Evolutionary conservation across 169 alveolate genomes (phyloP), one percentile per base, ranked within the genome.

Genomic region (Theileria equi): DNA sequence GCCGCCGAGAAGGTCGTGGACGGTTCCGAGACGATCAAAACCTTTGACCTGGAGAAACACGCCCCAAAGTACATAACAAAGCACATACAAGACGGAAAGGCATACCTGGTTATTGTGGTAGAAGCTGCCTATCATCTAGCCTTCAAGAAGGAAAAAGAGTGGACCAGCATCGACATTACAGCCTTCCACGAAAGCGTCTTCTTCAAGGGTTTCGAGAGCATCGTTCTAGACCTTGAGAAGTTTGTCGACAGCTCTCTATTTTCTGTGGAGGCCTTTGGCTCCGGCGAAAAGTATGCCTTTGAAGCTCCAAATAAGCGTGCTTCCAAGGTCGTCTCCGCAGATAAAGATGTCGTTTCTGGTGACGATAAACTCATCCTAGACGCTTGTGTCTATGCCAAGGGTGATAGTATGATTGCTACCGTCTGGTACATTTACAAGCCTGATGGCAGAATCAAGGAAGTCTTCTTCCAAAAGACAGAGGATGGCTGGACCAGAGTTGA

Each of bases 361-460:
- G 8, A 49, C 59, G 31, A 49, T 3, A 40, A 35, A 35, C 26
- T 28, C 19, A 28, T 4, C 44, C 16, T 17, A 7, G 59, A 11
- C 2, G 59, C 31, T 17, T 2, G n/a, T 3, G 59, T 49, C 8
- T 49, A 4, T 17, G 59, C 31, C 44, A 28, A 35, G 17, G 59
- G 31, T 49, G 53, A 3, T 21, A 49, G 31, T 35, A 49, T 28
- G 23, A 3, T 49, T 10, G 59, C 31, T 3, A 49, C 8, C 7
- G 43, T 49, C 59, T 3, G 31, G 43, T 49, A 49, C 59, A 28
- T 49, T 40, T 49, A 5, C 29, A 10, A n/a, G 6, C 43, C 43
- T 49, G 59, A 49, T 29, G 17, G 17, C 17, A 49, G 59, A 29
- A 28, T 49, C 36, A 49, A 49, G 59, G 59, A 49, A 40, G 44